These are phyloP conservation scores for Wickerhamomyces alni DNA, from an alignment of 805 yeast species.

Conservation along the genomic window DNA sequence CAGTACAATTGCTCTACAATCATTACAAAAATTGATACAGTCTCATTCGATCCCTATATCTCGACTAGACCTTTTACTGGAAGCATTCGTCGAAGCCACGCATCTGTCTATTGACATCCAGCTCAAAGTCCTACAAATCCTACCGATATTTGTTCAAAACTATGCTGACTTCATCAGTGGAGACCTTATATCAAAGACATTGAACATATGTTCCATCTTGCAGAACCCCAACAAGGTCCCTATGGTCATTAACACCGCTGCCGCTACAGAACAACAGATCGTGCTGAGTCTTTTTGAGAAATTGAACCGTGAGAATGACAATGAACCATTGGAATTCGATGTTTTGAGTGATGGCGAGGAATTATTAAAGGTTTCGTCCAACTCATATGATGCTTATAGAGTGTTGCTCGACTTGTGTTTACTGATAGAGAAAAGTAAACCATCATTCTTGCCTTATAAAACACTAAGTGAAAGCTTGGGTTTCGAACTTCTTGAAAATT, in stretches of 20 bases:
- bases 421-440: conserved; percentile 51
- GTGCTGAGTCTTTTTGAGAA: conserved; percentile 74
- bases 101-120: conserved; percentile 78
- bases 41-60: conserved; percentile 47
- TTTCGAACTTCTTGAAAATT: conserved; percentile 77
- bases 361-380: conserved; percentile 37
- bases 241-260: conserved; percentile 83
- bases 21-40: conserved; percentile 56
- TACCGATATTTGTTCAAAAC: conserved; percentile 67
- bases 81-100: conserved; percentile 67
- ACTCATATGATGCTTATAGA: conserved; percentile 63
- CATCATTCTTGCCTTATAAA: conserved; percentile 46
- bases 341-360: conserved; percentile 44
- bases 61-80: conserved; percentile 50
- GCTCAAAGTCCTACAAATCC: conserved; percentile 74
- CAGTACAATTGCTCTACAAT: conserved; percentile 64
- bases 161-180: conserved; percentile 55
- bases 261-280: conserved; percentile 87
- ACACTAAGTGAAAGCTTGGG: conserved; percentile 60
- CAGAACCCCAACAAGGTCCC: conserved; percentile 64
- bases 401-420: conserved; percentile 70
- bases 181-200: conserved; percentile 46
- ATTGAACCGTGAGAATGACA: conserved; percentile 20
- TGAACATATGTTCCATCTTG: conserved; percentile 66
- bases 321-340: conserved; percentile 22